Evolutionary conservation across 2,329 filamentous ascomycete species (phyloP).

Genomic region (Ophiostoma sp.): DNA sequence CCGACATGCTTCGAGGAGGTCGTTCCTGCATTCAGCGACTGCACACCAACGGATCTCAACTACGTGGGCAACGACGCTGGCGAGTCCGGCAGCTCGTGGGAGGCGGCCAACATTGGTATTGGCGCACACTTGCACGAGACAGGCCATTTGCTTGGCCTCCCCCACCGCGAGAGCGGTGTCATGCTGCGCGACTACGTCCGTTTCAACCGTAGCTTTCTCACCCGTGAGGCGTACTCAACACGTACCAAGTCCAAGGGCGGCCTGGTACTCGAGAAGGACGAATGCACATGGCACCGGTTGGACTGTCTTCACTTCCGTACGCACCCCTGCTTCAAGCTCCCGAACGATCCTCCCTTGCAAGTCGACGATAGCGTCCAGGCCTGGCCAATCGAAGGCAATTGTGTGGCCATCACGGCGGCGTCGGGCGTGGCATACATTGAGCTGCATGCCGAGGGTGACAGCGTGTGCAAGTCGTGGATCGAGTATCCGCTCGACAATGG

Average conservation of each 20-base stretch:
- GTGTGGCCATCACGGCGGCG: constrained; percentile 72
- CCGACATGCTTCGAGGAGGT: constrained; percentile 87
- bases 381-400: constrained; percentile 78
- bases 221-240: constrained; percentile 81
- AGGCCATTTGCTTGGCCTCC: constrained; percentile 86
- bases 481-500: constrained; percentile 70
- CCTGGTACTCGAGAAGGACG: constrained; percentile 71
- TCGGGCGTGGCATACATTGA: constrained; percentile 86
- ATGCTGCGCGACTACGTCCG: constrained; percentile 88
- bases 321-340: constrained; percentile 85
- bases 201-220: constrained; percentile 79
- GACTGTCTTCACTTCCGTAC: constrained; percentile 86
- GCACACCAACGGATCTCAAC: constrained; percentile 80
- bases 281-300: constrained; percentile 88
- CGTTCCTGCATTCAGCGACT: constrained; percentile 83
- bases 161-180: constrained; percentile 84
- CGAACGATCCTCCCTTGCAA: constrained; percentile 63
- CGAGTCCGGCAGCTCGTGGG: constrained; percentile 89
- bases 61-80: constrained; percentile 82
- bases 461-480: constrained; percentile 76
- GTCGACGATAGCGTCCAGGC: constrained; percentile 79
- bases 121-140: constrained; percentile 90
- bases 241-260: constrained; percentile 82
- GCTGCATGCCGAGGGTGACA: constrained; percentile 76
- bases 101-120: constrained; percentile 91